Evolutionary conservation across 495 filamentous ascomycete genomes (phyloP).

Genomic region (Monascus purpureus): DNA sequence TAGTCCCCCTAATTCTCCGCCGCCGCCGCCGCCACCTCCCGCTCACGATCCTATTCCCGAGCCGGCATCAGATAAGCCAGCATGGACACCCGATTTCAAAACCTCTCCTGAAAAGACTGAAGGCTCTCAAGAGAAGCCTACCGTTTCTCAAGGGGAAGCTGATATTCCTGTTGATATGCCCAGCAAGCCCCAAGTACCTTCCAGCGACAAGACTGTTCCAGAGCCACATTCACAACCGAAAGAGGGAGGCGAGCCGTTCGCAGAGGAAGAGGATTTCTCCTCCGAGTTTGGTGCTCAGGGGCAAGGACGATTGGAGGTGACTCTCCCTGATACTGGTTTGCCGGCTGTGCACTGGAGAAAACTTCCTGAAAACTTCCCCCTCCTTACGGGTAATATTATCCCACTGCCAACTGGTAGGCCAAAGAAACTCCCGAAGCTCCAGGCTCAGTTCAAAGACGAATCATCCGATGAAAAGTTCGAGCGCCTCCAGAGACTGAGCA

Average conservation of each 20-base stretch:
- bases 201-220: background rate
- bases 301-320: conserved; percentile 28
- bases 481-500: conserved; percentile 47
- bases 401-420: conserved; percentile 57
- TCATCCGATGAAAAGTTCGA: conserved; percentile 41
- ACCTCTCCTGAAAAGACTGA: background rate
- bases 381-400: conserved; percentile 55
- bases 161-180: too few relatives aligned
- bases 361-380: conserved; percentile 57
- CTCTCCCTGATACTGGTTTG: conserved; percentile 18
- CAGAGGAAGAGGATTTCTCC: conserved; percentile 2
- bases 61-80: background rate
- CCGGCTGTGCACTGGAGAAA: conserved; percentile 53
- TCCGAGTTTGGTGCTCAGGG: conserved; percentile 22
- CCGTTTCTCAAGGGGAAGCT: too few relatives aligned
- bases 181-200: too few relatives aligned
- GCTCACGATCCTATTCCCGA: background rate
- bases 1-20: conserved; percentile 5
- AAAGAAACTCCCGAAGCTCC: conserved; percentile 59
- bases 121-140: too few relatives aligned
- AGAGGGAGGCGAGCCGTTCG: conserved; percentile 1
- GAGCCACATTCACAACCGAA: background rate
- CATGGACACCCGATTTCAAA: background rate
- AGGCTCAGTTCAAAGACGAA: conserved; percentile 56
- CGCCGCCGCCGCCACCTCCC: too few relatives aligned